Evolutionary conservation across 306 rosid species (phyloP).

Genomic region (Urtica urens): DNA sequence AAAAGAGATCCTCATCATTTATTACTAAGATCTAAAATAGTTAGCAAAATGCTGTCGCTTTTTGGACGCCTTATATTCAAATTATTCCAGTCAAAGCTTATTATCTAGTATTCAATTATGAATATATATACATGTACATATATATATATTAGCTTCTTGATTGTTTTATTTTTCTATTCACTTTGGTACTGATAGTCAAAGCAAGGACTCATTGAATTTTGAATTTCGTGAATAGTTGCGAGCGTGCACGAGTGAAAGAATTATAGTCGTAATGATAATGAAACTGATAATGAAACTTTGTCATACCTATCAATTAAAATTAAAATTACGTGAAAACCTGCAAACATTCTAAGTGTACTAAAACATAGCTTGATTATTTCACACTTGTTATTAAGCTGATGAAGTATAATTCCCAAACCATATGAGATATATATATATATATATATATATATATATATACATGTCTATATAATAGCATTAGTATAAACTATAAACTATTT

Average conservation of each 20-base stretch:
- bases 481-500: neutral
- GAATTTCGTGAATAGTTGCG: neutral
- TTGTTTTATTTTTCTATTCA: neutral
- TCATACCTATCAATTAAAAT: neutral
- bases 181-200: constrained; percentile 3
- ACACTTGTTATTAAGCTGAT: no score
- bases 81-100: neutral
- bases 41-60: no score
- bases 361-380: no score
- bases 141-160: neutral
- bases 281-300: neutral
- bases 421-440: no score
- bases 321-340: neutral
- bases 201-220: constrained; percentile 5
- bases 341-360: neutral
- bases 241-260: neutral
- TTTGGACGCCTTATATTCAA: no score
- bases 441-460: neutral
- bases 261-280: neutral
- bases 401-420: no score
- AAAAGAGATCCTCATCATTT: no score
- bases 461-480: neutral
- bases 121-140: neutral
- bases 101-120: neutral
- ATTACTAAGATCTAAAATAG: no score